Base-by-base conservation (phyloP, 345 rosid genomes). In the Dovyalis caffra region DNA sequence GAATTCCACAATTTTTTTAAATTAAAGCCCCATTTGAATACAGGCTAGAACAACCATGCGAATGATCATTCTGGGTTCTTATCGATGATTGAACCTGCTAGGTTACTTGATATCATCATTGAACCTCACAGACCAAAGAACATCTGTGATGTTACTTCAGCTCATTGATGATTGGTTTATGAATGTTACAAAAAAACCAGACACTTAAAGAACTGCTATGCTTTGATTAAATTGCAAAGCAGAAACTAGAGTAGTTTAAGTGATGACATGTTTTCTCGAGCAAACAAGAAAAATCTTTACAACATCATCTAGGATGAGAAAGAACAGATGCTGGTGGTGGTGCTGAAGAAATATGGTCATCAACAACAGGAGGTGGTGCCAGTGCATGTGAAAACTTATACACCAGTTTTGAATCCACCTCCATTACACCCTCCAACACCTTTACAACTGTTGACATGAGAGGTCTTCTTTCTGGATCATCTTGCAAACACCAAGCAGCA, bases 231-330 rank as follows among this genome's bases (percentile, higher is more conserved):
- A 40, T 11, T 43, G 47, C 47, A 43, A 2, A 0, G 18, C 14
- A 12, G 47, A 40, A 16, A 40, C 47, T 0, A 40, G 47, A 12
- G 1, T 43, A 43, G 47, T 43, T 43, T 14, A 43, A 3, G 18
- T 0, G 47, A 2, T 6, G 57, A 51, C 25, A 51, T 18, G 57
- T 21, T 51, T 49, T 51, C 23, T 7, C 23, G 20, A 8, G 25
- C 10, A 51, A 51, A 51, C 20, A 51, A 18, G 57, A 7, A 51
- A 7, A 10, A 51, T 18, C 57, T 1, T 51, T 21, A 7, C 57
- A 20, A 51, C 57, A 5, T 70, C 73, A 70, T 70, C 73, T 70
- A 21, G 73, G 63, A 31, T 25, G 29, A 31, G 64, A 70, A 60
- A 70, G 29, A 28, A 51, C 15, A 21, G 73, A 33, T 21, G 69